Evolutionary conservation across 139 green algal species (phyloP), one percentile per base, ranked within the genome.

Genomic region (Desmodesmus armatus): DNA sequence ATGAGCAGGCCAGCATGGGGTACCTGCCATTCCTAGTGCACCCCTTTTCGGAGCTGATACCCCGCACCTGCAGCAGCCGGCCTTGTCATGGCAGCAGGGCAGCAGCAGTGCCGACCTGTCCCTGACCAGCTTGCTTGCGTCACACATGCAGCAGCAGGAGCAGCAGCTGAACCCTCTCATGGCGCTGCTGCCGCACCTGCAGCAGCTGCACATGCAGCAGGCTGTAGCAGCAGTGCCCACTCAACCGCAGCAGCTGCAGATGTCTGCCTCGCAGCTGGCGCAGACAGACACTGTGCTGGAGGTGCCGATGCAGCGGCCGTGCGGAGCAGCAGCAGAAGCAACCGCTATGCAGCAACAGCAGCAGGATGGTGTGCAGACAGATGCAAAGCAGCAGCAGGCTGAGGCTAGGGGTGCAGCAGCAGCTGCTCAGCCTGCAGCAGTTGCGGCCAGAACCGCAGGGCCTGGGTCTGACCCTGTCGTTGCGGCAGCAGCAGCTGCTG

Each of bases 1-100:
- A 96, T 72, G 88, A 95, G 65, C 82, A 87, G 33, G 87, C 89
- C 23, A 73, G 74, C 19, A 80, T 71, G 29, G 89, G 85, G 3
- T 88, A 81, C 33, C 78, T 93, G 51, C 87, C 89, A 0, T 91
- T 91, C 78, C 73, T 91, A 0, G 40, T 87, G 1, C 72, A 82
- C 43, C 73, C 74, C 2, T 35, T 78, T 5, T 40, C 74, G 23
- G 73, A 78, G 13, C 73, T 78, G 5, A 53, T 76, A 13, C 65
- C 47, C 21, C 53, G 40, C 65, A 80, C n/a, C n/a, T n/a, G n/a
- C n/a, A n/a, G n/a, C n/a, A n/a, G 41, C 49, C 5, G 70, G 70
- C 15, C 37, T 9, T 3, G 5, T 7, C 72, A 13, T 71, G 58
- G 85, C 67, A 66, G 41, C 63, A 72, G n/a, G 63, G 63, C 63